phyloP scores from a whole-genome alignment of 2,329 filamentous ascomycete species.

The Aspergillus texensis region DNA sequence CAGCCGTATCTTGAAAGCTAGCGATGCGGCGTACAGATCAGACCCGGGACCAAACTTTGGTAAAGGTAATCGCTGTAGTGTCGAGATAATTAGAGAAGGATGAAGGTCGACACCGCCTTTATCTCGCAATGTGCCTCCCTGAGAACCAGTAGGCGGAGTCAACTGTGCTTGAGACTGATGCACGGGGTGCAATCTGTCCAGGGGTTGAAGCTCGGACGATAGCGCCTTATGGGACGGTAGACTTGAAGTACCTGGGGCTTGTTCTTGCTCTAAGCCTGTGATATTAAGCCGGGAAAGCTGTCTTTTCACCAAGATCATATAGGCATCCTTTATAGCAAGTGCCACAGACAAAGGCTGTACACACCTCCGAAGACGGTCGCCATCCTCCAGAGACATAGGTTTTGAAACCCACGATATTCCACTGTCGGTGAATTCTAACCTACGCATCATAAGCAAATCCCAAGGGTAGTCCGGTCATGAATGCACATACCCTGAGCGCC shows the following conservation, averaged over 20 bases:
- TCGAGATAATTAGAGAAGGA: slow-evolving; percentile 34
- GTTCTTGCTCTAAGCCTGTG: slow-evolving; percentile 13
- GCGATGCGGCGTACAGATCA: slow-evolving; percentile 35
- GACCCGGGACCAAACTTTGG: slow-evolving; percentile 38
- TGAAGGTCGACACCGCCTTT: slow-evolving; percentile 21
- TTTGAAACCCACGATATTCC: slow-evolving; percentile 32
- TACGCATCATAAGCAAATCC: slow-evolving; percentile 20
- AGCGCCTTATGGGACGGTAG: slow-evolving; percentile 14
- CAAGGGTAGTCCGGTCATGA: neutral
- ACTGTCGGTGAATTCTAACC: slow-evolving; percentile 30
- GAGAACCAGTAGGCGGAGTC: slow-evolving; percentile 15
- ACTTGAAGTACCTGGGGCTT: slow-evolving; percentile 18
- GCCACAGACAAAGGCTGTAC: slow-evolving; percentile 36
- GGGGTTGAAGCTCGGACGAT: slow-evolving; percentile 17
- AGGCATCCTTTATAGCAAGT: slow-evolving; percentile 39
- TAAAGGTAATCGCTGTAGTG: slow-evolving; percentile 37
- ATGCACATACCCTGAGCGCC: slow-evolving; percentile 59
- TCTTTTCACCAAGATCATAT: slow-evolving; percentile 30
- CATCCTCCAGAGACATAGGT: slow-evolving; percentile 32
- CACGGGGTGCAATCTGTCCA: slow-evolving; percentile 22
- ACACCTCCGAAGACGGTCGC: slow-evolving; percentile 31
- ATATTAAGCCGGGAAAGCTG: slow-evolving; percentile 30
- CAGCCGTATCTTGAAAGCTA: slow-evolving; percentile 36
- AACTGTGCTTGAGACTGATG: slow-evolving; percentile 22
- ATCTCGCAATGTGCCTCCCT: slow-evolving; percentile 19